phyloP scores from a whole-genome alignment of 2,329 filamentous ascomycete genomes.

The Aspergillus awamori region DNA sequence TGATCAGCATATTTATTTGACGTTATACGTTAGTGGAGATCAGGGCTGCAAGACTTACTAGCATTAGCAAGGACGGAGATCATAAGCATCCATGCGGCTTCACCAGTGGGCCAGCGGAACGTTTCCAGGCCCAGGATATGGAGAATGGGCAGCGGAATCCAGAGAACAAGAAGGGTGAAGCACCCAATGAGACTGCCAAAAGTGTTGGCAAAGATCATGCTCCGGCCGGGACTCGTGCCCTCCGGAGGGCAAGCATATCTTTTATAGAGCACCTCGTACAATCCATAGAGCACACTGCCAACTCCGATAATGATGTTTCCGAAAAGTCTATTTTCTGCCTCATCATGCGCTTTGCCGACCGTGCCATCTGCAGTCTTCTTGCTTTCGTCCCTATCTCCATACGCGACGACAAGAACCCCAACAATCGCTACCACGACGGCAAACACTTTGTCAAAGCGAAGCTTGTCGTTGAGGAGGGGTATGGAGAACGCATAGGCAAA shows the following conservation, averaged over 20 bases:
- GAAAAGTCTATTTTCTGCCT: conserved; percentile 68
- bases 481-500: conserved; percentile 98
- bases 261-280: conserved; percentile 98
- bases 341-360: conserved; percentile 48
- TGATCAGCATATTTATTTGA: conserved; percentile 1
- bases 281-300: conserved; percentile 88
- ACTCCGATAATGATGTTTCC: conserved; percentile 92
- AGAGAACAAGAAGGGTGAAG: conserved; percentile 85
- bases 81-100: conserved; percentile 76
- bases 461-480: conserved; percentile 79
- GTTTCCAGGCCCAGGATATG: conserved; percentile 76
- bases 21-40: not conserved
- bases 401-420: conserved; percentile 92
- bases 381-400: conserved; percentile 72
- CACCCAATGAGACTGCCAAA: conserved; percentile 84
- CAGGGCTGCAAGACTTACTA: conserved; percentile 50
- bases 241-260: conserved; percentile 89
- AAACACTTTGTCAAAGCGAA: conserved; percentile 80
- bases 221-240: conserved; percentile 78
- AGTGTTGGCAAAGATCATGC: conserved; percentile 92
- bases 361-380: conserved; percentile 39
- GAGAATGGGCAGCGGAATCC: conserved; percentile 86
- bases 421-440: conserved; percentile 84
- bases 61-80: conserved; percentile 86
- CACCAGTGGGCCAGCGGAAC: conserved; percentile 78